Evolutionary conservation across 2,329 filamentous ascomycete genomes (phyloP).

Genomic region (Herpotrichia juniperi): DNA sequence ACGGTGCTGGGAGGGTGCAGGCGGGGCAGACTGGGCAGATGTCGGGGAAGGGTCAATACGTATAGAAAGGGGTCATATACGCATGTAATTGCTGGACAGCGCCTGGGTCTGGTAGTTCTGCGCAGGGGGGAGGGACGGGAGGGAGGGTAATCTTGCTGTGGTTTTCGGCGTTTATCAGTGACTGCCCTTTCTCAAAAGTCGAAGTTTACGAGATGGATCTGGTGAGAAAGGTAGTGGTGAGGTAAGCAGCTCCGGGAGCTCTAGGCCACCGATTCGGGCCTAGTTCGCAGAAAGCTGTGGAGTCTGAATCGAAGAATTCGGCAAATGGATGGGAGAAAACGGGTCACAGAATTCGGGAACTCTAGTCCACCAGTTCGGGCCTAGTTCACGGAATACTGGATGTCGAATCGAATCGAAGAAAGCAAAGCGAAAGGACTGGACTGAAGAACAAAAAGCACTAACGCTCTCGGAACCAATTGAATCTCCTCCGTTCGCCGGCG

Average conservation of each 20-base stretch:
- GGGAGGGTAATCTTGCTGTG: conserved; percentile 31
- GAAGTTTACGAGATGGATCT: too few relatives aligned
- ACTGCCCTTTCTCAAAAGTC: conserved; percentile 16
- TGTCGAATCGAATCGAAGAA: too few relatives aligned
- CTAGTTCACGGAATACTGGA: too few relatives aligned
- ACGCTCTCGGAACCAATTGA: conserved; percentile 56
- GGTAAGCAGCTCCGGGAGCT: conserved; percentile 5
- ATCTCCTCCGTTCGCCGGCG: conserved; percentile 50
- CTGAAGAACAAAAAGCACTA: conserved; percentile 37
- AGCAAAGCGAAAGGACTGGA: too few relatives aligned
- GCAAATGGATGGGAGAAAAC: conserved; percentile 11
- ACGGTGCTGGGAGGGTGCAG: too few relatives aligned
- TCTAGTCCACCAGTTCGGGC: too few relatives aligned
- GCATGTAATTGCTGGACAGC: conserved; percentile 26
- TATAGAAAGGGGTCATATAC: conserved; percentile 19
- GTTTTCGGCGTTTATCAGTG: conserved; percentile 30
- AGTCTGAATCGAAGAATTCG: too few relatives aligned
- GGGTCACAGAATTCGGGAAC: conserved; percentile 6
- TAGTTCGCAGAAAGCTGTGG: too few relatives aligned
- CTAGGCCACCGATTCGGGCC: too few relatives aligned
- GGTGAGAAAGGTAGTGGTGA: not conserved
- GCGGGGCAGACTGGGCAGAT: too few relatives aligned
- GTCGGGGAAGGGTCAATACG: too few relatives aligned
- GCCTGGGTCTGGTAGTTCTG: conserved; percentile 33
- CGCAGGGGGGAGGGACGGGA: conserved; percentile 31